phyloP scores from a whole-genome alignment of 345 rosid genomes.

The Lepidium didymum region DNA sequence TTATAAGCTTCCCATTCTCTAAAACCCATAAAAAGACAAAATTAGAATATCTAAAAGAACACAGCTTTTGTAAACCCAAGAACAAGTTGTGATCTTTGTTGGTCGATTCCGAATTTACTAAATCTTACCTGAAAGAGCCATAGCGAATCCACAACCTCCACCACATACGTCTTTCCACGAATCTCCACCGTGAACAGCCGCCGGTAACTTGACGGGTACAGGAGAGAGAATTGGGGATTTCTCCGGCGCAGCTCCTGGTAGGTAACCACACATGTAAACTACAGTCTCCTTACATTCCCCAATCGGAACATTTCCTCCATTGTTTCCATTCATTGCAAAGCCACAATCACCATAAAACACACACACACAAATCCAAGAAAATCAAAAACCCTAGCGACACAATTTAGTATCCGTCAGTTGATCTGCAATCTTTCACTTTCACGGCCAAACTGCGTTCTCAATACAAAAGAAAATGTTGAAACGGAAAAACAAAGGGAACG shows the following conservation, averaged over 20 bases:
- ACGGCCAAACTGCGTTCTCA: background rate
- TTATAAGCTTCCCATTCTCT: conserved; percentile 67
- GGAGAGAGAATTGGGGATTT: conserved; percentile 60
- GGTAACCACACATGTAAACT: conserved; percentile 72
- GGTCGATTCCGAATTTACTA: background rate
- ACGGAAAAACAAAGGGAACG: background rate
- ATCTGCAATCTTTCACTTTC: conserved; percentile 1
- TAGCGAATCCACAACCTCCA: conserved; percentile 86
- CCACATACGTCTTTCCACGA: conserved; percentile 70
- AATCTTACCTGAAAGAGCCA: conserved; percentile 68
- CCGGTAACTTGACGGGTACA: conserved; percentile 29
- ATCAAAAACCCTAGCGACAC: background rate
- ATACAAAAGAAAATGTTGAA: background rate
- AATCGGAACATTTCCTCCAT: conserved; percentile 19
- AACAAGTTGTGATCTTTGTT: background rate
- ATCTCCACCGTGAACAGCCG: conserved; percentile 27
- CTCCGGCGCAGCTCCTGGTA: conserved; percentile 60
- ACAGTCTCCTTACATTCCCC: conserved; percentile 28
- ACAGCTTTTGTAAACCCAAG: background rate
- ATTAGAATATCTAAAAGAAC: background rate
- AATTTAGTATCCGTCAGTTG: background rate
- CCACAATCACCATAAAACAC: background rate
- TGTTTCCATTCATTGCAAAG: conserved; percentile 30
- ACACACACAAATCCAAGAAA: background rate
- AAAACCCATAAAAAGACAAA: conserved; percentile 3